phyloP scores from a whole-genome alignment of 2,329 filamentous ascomycete genomes.

The Ceratocystis papillata region DNA sequence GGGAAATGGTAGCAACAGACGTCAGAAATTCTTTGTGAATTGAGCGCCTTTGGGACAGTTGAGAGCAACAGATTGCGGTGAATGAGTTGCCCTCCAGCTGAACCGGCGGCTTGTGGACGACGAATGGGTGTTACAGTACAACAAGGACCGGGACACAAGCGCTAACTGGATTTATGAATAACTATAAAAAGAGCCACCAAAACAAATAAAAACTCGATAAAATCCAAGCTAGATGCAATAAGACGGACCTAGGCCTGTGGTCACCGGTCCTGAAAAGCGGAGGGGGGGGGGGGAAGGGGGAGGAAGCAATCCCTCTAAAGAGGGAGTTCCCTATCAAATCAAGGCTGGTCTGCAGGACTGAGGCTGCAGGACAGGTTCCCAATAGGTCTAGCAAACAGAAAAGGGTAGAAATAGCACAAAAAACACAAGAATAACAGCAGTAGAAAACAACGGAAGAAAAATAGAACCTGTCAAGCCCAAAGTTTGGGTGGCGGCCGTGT shows the following conservation, averaged over 20 bases:
- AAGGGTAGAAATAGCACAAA: background rate
- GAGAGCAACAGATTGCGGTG: background rate
- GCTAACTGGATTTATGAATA: background rate
- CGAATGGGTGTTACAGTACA: conserved; percentile 1
- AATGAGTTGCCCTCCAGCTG: background rate
- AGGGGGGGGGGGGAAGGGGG: background rate
- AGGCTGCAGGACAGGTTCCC: background rate
- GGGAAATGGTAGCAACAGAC: background rate
- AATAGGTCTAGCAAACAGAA: background rate
- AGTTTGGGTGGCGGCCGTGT: background rate
- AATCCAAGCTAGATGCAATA: conserved; percentile 8
- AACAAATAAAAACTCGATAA: background rate
- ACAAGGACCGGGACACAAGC: conserved; percentile 3
- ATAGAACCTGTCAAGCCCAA: background rate
- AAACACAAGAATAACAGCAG: background rate
- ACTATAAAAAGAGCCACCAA: conserved; percentile 1
- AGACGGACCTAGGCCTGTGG: background rate
- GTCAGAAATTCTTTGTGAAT: too few relatives aligned
- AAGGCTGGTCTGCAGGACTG: too few relatives aligned
- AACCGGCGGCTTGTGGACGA: background rate
- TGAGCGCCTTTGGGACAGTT: background rate
- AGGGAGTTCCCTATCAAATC: too few relatives aligned
- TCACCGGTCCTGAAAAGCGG: background rate
- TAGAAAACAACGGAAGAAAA: background rate
- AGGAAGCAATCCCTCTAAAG: too few relatives aligned